Percentiles rank a stretch among this genome's conserved stretches.
These are phyloP conservation scores for Trichosanthes cucumerina DNA, from an alignment of 306 rosid genomes.

Conservation along the genomic window DNA sequence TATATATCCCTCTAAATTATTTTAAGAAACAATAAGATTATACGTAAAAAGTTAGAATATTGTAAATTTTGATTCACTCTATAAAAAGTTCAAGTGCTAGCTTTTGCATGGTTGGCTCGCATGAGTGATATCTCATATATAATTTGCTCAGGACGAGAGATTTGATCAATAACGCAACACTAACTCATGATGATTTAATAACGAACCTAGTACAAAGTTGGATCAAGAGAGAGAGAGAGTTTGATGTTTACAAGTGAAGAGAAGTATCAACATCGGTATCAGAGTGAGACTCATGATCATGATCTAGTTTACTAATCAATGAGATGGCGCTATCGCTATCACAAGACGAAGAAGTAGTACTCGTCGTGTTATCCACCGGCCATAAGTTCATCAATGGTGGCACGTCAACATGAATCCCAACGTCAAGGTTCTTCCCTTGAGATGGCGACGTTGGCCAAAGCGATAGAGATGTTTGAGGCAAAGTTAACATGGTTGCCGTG, in stretches of 20 bases:
- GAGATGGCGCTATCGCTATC: constrained; percentile 1
- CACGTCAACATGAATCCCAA: background rate
- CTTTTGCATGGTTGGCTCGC: no score
- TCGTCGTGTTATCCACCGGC: background rate
- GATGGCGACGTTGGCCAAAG: constrained; percentile 39
- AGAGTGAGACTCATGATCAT: constrained; percentile 16
- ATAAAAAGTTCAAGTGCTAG: no score
- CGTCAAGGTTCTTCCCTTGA: background rate
- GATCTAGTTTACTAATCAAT: constrained; percentile 22
- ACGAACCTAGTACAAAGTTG: background rate
- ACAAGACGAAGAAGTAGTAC: background rate
- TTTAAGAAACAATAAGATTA: no score
- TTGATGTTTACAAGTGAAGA: constrained; percentile 54
- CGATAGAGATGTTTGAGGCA: constrained; percentile 50
- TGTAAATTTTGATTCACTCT: no score
- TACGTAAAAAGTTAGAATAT: no score
- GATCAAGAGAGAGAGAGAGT: background rate
- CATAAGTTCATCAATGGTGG: constrained; percentile 21
- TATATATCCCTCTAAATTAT: no score
- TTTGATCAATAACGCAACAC: background rate
- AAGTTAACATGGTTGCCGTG: constrained; percentile 14
- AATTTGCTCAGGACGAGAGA: background rate
- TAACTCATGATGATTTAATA: background rate
- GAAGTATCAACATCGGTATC: constrained; percentile 72
- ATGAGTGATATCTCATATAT: background rate